phyloP scores from a whole-genome alignment of 2,329 filamentous ascomycete genomes.

The Meredithiella fracta region DNA sequence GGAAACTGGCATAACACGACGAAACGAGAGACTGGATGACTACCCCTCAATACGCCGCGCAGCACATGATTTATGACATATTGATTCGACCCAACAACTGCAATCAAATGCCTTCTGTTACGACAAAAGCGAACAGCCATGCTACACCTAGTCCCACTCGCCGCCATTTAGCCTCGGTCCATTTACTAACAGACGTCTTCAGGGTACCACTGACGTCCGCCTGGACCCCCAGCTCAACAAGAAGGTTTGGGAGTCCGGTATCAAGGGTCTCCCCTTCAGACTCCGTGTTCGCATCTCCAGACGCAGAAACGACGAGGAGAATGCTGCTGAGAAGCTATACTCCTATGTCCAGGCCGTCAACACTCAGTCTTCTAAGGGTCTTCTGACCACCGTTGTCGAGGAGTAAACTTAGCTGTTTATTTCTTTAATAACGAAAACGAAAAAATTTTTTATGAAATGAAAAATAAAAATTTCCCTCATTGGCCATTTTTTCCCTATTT shows the following conservation, averaged over 20 bases:
- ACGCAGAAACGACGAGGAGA: conserved; percentile 99
- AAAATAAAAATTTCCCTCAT: conserved; percentile 16
- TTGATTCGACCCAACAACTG: too few species aligned
- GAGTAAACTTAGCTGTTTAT: conserved; percentile 30
- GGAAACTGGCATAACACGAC: too few species aligned
- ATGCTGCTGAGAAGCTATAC: conserved; percentile 99
- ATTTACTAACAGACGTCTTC: conserved; percentile 9
- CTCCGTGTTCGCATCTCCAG: conserved; percentile 96
- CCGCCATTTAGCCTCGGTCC: not conserved
- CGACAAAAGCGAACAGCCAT: not conserved
- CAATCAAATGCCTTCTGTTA: too few species aligned
- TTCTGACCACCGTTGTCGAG: conserved; percentile 78
- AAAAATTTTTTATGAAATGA: conserved; percentile 18
- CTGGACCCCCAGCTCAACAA: conserved; percentile 99
- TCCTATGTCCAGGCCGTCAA: conserved; percentile 99
- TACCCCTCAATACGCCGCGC: too few species aligned
- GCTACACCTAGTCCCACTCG: not conserved
- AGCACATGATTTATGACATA: too few species aligned
- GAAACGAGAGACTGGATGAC: too few species aligned
- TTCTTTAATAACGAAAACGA: conserved; percentile 18
- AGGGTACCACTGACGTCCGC: conserved; percentile 96
- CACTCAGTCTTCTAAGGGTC: conserved; percentile 97
- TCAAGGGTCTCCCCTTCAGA: conserved; percentile 98
- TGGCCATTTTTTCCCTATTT: conserved; percentile 9
- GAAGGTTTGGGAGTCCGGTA: conserved; percentile 98